A percentile compares a stretch with the other conserved stretches of the same genome.
Conservation (phyloP, 768 basidiomycete species). For the Grammothele lineata region DNA sequence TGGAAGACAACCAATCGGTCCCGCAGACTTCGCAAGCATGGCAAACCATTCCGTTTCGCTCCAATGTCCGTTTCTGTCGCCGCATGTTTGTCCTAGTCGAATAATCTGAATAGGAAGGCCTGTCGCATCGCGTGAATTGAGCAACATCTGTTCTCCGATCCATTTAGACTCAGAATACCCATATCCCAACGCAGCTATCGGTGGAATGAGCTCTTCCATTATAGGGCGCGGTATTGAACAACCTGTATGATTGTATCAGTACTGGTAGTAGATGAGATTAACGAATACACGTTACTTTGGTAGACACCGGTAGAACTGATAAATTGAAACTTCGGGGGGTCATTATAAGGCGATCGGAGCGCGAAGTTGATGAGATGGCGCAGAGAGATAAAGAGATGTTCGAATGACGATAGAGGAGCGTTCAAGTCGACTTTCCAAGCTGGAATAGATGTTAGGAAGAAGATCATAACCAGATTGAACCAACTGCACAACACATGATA, state of each 20-base stretch:
- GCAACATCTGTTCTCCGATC: conserved; percentile 22
- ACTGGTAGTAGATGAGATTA: too few relatives aligned
- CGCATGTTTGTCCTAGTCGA: conserved; percentile 33
- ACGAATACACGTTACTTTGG: neutral
- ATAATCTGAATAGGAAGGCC: conserved; percentile 19
- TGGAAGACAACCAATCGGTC: neutral
- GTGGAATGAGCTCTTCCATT: conserved; percentile 6
- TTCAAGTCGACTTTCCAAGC: conserved; percentile 21
- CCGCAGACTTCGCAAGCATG: conserved; percentile 23
- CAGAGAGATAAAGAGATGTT: neutral
- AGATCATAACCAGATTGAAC: neutral
- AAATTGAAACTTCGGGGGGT: neutral
- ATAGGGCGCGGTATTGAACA: too few relatives aligned
- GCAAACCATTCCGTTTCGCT: conserved; percentile 35
- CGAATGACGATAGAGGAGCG: neutral
- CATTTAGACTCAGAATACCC: conserved; percentile 34
- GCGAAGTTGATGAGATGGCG: conserved; percentile 1
- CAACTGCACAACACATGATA: too few relatives aligned
- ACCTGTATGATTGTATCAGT: too few relatives aligned
- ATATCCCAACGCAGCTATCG: conserved; percentile 12
- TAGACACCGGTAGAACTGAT: neutral
- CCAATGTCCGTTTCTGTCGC: conserved; percentile 32
- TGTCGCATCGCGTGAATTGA: conserved; percentile 13
- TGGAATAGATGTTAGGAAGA: too few relatives aligned
- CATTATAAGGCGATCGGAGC: neutral